These are phyloP conservation scores for Chaetomium tenue DNA, from an alignment of 495 filamentous ascomycete species.

Conservation along the genomic window DNA sequence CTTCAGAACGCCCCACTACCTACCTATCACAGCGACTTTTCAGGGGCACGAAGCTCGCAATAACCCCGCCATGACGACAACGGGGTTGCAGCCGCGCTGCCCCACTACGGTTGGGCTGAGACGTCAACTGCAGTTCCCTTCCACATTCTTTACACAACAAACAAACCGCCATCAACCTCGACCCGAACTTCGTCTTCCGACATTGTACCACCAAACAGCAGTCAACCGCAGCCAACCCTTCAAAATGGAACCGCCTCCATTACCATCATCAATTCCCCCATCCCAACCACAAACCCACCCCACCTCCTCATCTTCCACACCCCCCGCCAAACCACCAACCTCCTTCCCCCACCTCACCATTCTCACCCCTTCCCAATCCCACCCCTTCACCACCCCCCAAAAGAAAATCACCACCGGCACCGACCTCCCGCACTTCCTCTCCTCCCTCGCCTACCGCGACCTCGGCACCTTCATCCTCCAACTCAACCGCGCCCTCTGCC, in stretches of 20 bases:
- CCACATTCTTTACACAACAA: not conserved
- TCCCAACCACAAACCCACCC: not conserved
- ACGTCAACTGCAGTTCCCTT: not conserved
- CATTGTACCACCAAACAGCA: not conserved
- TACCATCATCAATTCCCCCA: too few relatives aligned
- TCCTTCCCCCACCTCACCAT: conserved; percentile 36
- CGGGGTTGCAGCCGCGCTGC: conserved; percentile 4
- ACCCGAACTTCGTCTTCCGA: too few relatives aligned
- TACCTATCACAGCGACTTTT: too few relatives aligned
- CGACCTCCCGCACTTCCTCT: conserved; percentile 74
- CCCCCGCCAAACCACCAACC: not conserved
- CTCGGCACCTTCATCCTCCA: conserved; percentile 85
- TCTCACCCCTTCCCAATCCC: conserved; percentile 36
- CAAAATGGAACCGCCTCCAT: conserved; percentile 17
- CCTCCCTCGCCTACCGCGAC: conserved; percentile 77
- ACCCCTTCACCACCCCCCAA: conserved; percentile 53
- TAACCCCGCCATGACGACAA: conserved; percentile 28
- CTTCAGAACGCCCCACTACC: too few relatives aligned
- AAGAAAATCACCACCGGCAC: conserved; percentile 81
- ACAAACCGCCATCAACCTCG: not conserved
- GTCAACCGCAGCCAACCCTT: too few relatives aligned
- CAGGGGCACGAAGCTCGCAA: too few relatives aligned
- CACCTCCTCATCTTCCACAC: not conserved
- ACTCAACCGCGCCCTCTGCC: conserved; percentile 84
- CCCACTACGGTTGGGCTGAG: not conserved